Percentiles rank a stretch among this genome's conserved stretches.
Evolutionary conservation across 164 flowering plant genomes (phyloP).

Genomic region (Macadamia tetraphylla): DNA sequence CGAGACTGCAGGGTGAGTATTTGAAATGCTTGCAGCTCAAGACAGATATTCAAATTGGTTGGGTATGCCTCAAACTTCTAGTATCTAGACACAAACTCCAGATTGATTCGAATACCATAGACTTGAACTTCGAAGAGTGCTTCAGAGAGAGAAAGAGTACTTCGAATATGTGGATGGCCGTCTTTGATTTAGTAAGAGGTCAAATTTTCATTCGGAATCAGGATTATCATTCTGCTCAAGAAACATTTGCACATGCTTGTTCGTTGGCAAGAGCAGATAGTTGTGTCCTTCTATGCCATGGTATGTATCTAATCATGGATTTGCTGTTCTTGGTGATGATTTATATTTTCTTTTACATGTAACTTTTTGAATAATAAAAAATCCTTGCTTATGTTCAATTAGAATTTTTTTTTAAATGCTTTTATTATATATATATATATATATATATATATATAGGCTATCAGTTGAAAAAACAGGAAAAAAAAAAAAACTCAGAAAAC

Average conservation of each 20-base stretch:
- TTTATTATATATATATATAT: too few relatives aligned
- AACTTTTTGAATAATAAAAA: too few relatives aligned
- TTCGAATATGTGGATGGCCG: slow-evolving; percentile 51
- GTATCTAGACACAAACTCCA: slow-evolving; percentile 38
- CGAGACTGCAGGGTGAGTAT: slow-evolving; percentile 43
- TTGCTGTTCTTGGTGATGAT: too few relatives aligned
- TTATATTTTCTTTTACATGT: not conserved
- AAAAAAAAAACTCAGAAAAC: too few relatives aligned
- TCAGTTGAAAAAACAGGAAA: too few relatives aligned
- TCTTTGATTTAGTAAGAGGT: slow-evolving; percentile 45
- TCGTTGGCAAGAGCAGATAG: slow-evolving; percentile 45
- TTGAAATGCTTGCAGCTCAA: slow-evolving; percentile 57
- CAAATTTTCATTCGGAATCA: slow-evolving; percentile 38
- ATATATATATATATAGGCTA: too few relatives aligned
- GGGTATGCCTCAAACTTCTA: slow-evolving; percentile 66
- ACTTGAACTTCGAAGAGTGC: slow-evolving; percentile 41
- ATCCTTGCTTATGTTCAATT: too few relatives aligned
- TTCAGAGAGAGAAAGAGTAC: slow-evolving; percentile 30
- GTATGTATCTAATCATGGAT: slow-evolving; percentile 28
- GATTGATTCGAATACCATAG: slow-evolving; percentile 23
- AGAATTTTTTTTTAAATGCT: too few relatives aligned
- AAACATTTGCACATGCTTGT: slow-evolving; percentile 53
- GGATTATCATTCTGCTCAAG: slow-evolving; percentile 59
- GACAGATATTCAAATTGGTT: slow-evolving; percentile 65
- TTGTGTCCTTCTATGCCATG: slow-evolving; percentile 65